Conservation (phyloP, 768 basidiomycete genomes). For the Suillus cothurnatus region DNA sequence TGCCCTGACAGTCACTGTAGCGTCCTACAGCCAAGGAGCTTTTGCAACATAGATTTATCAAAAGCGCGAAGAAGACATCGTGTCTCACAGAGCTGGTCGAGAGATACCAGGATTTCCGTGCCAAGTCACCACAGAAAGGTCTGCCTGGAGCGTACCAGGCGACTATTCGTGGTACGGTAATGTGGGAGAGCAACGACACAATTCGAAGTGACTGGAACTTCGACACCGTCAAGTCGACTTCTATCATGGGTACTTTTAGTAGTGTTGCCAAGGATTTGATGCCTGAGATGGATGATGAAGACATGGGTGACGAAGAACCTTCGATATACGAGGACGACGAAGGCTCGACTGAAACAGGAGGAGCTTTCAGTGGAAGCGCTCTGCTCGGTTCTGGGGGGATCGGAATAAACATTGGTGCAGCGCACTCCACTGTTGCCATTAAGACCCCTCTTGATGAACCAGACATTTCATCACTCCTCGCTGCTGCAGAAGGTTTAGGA, state of each 20-base stretch:
- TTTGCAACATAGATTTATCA: conserved; percentile 92
- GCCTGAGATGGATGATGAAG: conserved; percentile 61
- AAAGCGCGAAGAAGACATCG: conserved; percentile 77
- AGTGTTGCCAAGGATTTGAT: conserved; percentile 71
- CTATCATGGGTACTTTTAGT: conserved; percentile 77
- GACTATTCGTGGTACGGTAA: conserved; percentile 55
- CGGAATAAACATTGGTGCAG: conserved; percentile 54
- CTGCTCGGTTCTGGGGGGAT: conserved; percentile 41
- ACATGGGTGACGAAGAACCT: conserved; percentile 42
- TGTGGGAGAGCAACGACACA: conserved; percentile 75
- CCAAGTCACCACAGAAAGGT: conserved; percentile 60
- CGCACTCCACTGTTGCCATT: conserved; percentile 76
- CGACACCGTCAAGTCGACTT: conserved; percentile 75
- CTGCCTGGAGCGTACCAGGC: conserved; percentile 53
- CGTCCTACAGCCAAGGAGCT: conserved; percentile 91
- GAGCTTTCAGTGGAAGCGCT: conserved; percentile 68
- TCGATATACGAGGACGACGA: conserved; percentile 46
- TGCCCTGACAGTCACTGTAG: conserved; percentile 42
- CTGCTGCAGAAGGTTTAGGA: conserved; percentile 36
- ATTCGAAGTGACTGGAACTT: conserved; percentile 96
- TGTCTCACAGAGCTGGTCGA: conserved; percentile 88
- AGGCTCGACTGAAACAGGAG: conserved; percentile 61
- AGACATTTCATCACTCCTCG: conserved; percentile 43
- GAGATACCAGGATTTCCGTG: conserved; percentile 77
- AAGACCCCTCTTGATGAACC: conserved; percentile 44